Percentiles rank a stretch among this genome's conserved stretches.
Evolutionary conservation across 331 rosid species (phyloP).

Genomic region (Dryas integrifolia): DNA sequence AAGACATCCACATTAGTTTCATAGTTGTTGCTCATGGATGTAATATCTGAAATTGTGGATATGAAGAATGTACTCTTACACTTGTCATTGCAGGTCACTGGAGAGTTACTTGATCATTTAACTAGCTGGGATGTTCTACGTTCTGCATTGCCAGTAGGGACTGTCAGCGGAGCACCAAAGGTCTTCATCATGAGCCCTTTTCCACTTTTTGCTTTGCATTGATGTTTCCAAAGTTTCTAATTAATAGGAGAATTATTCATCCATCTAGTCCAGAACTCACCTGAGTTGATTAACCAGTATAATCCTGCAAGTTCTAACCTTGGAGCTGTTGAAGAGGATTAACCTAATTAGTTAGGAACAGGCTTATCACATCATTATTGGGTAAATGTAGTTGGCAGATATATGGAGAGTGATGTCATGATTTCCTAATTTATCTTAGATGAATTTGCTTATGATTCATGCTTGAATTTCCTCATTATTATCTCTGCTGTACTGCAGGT

Average conservation of each 20-base stretch:
- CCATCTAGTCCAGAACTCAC: not conserved
- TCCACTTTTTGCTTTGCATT: conserved; percentile 1
- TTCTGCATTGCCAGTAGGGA: conserved; percentile 91
- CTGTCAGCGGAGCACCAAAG: conserved; percentile 99
- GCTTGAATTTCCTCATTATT: conserved; percentile 12
- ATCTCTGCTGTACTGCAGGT: conserved; percentile 58
- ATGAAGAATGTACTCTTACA: not conserved
- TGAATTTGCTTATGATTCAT: conserved; percentile 8
- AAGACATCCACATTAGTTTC: not conserved
- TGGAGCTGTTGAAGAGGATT: not conserved
- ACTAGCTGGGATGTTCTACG: conserved; percentile 90
- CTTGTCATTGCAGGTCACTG: conserved; percentile 66
- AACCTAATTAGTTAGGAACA: not conserved
- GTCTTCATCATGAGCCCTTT: conserved; percentile 31
- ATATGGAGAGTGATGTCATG: not conserved
- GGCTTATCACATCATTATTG: not conserved
- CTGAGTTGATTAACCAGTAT: not conserved
- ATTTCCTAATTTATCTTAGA: not conserved
- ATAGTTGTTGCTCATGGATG: not conserved
- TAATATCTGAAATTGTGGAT: not conserved
- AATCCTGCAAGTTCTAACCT: not conserved
- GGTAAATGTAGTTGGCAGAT: conserved; percentile 8
- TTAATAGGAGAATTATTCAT: not conserved
- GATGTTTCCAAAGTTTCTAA: not conserved
- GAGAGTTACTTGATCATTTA: conserved; percentile 70